Evolutionary conservation across 1,139 yeast genomes (phyloP), one percentile per base, ranked within the genome.

Genomic region (Geotrichum phurueaensis): DNA sequence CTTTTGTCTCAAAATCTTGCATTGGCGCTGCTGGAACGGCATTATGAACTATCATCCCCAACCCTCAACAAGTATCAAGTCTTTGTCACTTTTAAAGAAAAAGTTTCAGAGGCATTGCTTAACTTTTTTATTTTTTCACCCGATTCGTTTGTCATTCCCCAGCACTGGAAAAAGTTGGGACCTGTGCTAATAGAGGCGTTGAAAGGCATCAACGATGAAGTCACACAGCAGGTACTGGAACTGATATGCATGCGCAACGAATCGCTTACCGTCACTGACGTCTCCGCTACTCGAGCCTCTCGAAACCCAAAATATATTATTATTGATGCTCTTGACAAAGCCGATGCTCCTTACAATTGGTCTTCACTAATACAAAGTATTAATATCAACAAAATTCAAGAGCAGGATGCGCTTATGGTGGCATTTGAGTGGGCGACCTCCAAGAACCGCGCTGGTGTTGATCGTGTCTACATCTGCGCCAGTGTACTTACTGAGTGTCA

Each of bases 91-190:
- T 51, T 56, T 33, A 31, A 58, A n/a, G 57, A 56, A 20, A 63
- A 58, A 33, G 39, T 58, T 52, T 54, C 57, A 22, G 63, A 59
- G 23, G 62, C 63, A n/a, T 64, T 68, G 45, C 60, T 63, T 45
- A 62, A 69, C 29, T 66, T 89, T 31, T 87, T 75, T 79, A 79
- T 67, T 73, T 76, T 67, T 80, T 86, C 78, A 67, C 84, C 70
- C 13, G 91, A 88, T 67, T 81, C 86, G 4, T 90, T 91, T 67
- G 84, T 91, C n/a, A 79, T 89, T 49, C 96, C 97, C 0, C 81
- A 79, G 58, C 80, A 78, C 61, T 91, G 97, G 97, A 77, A 80
- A 15, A 70, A 80, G 6, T 74, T 88, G 56, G 85, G 84, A 54
- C 78, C 81, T 1, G 81, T 83, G 12, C 70, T 89, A 65, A 76